Base-by-base conservation (phyloP, 2,329 filamentous ascomycete genomes). In the Hymenoscyphus linearis region DNA sequence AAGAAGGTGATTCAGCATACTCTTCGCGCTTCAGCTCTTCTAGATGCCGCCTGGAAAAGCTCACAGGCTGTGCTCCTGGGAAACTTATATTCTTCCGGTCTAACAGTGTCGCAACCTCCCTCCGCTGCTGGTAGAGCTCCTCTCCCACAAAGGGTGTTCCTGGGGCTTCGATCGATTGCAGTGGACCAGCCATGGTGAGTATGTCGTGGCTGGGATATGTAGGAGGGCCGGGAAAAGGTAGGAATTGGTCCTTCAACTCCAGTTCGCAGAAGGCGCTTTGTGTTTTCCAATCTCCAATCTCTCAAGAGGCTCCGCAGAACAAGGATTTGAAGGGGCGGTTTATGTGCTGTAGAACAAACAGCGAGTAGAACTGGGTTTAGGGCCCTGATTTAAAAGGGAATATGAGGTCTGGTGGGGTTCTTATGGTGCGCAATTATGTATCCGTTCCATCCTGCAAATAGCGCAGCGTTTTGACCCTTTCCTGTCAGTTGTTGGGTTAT, bases 31-130 rank as follows among this genome's bases (percentile, higher is more conserved):
- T 85, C 37, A 99, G 82, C 77, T 96, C 92, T n/a, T 86, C 78
- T 10, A 98, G 76, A 75, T 99, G 95, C 69, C 85, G 82, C 61
- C 88, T 82, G 59, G 90, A 82, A 74, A 99, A 99, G 71, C 91
- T 96, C 66, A 99, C 93, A 14, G 95, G 95, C 75, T 99, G 95
- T 57, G 95, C 93, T 70, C 86, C 95, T 0, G 95, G 93, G 69
- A 99, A 99, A 66, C 77, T 81, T 26, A 78, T 77, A 67, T 84
- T 86, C 58, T 81, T 80, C 68, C 92, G 84, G 18, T 83, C 81
- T n/a, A 99, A 83, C 52, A 97, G 81, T 5, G 80, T 72, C 27
- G 90, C 89, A 62, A 96, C 90, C 72, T 91, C 88, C 62, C 79
- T 78, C 62, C 89, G 88, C 75, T 96, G 85, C 18, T 77, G 71